phyloP scores from a whole-genome alignment of 352 stramenopile species.

The Phytophthora quininea region DNA sequence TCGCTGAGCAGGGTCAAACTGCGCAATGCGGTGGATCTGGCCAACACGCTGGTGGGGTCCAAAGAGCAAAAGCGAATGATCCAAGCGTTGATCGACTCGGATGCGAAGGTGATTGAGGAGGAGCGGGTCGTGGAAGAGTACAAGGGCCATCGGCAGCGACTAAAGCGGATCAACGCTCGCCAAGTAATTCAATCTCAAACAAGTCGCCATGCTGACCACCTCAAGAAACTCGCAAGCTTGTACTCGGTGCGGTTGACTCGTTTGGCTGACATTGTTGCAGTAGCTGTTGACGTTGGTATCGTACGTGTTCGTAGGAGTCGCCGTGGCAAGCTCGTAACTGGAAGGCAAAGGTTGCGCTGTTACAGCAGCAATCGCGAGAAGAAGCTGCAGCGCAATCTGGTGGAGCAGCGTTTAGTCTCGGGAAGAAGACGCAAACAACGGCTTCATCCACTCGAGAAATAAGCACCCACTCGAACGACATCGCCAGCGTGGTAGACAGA shows the following conservation, averaged over 20 bases:
- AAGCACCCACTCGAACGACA: no score
- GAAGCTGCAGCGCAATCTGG: conserved; percentile 3
- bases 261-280: not conserved
- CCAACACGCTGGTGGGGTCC: conserved; percentile 47
- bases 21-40: conserved; percentile 72
- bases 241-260: conserved; percentile 12
- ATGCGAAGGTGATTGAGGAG: conserved; percentile 71
- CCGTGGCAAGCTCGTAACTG: conserved; percentile 83
- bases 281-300: not conserved
- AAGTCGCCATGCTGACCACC: conserved; percentile 13
- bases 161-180: conserved; percentile 50
- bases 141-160: conserved; percentile 57
- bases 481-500: not conserved
- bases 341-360: conserved; percentile 31
- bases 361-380: conserved; percentile 14
- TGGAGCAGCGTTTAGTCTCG: not conserved
- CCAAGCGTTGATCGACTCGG: conserved; percentile 69
- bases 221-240: conserved; percentile 18
- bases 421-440: not conserved
- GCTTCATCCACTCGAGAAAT: no score
- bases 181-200: conserved; percentile 20
- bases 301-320: conserved; percentile 36
- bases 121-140: conserved; percentile 65
- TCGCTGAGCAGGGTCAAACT: conserved; percentile 74
- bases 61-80: conserved; percentile 76